Evolutionary conservation across 2,329 filamentous ascomycete genomes (phyloP).

Genomic region (Xylaria sp.): DNA sequence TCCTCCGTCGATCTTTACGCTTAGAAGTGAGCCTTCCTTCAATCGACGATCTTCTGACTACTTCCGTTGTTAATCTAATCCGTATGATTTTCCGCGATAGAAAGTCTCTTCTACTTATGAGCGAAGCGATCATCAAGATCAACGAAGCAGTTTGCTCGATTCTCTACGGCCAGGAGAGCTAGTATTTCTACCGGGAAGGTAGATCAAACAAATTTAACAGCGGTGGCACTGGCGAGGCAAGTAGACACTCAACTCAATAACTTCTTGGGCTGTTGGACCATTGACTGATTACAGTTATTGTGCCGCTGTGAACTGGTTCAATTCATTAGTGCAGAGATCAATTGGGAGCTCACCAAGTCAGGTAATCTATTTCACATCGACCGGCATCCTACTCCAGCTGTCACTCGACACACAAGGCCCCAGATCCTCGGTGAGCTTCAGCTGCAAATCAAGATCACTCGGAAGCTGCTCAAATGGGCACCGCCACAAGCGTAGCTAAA

Average conservation of each 20-base stretch:
- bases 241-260: background rate
- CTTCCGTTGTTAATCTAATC: background rate
- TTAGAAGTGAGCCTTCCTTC: too few species aligned
- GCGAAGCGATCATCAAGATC: background rate
- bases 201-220: slow-evolving; percentile 3
- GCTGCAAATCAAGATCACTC: background rate
- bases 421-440: background rate
- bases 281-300: background rate
- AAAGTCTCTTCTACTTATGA: background rate
- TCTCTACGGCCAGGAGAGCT: background rate
- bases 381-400: background rate
- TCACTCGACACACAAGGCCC: background rate
- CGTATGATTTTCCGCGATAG: background rate
- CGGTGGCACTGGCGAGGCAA: background rate
- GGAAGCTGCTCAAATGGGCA: background rate
- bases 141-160: slow-evolving; percentile 1
- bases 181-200: background rate
- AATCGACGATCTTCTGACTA: background rate
- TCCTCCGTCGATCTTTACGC: too few species aligned
- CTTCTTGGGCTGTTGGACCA: background rate
- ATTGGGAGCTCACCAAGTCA: background rate
- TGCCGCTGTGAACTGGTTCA: background rate
- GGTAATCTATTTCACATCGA: background rate
- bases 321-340: background rate
- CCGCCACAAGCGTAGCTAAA: background rate